Evolutionary conservation across 1,284 basidiomycete species (phyloP), one percentile per base, ranked within the genome.

Genomic region (Heterobasidion occidentale): DNA sequence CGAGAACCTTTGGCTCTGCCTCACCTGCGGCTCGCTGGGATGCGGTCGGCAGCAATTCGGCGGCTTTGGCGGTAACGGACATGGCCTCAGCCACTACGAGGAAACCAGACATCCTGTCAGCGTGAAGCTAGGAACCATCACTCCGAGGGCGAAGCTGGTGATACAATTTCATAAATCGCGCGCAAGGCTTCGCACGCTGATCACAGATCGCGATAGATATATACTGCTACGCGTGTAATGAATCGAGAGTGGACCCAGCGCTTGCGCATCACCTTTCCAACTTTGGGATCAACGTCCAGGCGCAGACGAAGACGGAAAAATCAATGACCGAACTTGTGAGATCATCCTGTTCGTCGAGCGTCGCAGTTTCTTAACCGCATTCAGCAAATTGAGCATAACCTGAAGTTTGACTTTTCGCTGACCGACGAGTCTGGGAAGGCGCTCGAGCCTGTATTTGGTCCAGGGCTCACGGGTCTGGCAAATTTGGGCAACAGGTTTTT

Each of bases 81-180:
- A 99, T 67, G 96, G 91, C 0, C 71, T 99, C 36, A 67, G 78
- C 15, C 97, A 99, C 67, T 98, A 80, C 60, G 71, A 90, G 55
- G 77, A 83, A 56, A 88, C 88, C 0, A 78, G 79, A 0, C 96
- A 99, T 68, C 81, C 87, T 0, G 80, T 96, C 27, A 90, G 89
- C 56, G 95, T 98, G 52, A 99, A 99, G 69, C 78, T 98, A 2
- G 96, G 96, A 2, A 99, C 96, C 0, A 98, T 99, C 64, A 97
- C 95, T 0, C 90, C 0, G 95, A 99, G 67, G 96, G 96, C 2
- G 81, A 75, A 7, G 96, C 92, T 58, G 92, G 92, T 92, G 35
- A 15, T 27, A 45, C 42, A 4, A 7, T n/a, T 49, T 20, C 47
- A 49, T 49, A 3, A 4, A 5, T 17, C 47, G 27, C 27, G 27